Evolutionary conservation across 176 grass and related monocot species (phyloP).

Genomic region (Oryza coarctata): DNA sequence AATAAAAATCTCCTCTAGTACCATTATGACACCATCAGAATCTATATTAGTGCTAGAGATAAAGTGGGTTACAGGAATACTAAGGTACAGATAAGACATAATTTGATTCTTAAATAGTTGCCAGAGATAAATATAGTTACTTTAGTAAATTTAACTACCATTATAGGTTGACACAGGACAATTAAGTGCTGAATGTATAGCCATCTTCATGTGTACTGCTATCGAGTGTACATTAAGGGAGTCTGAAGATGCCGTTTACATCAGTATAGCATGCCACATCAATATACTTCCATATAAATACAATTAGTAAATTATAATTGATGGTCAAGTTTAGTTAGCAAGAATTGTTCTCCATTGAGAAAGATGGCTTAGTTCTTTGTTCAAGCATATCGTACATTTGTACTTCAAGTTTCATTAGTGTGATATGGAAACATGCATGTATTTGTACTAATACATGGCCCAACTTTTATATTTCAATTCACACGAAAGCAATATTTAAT

Average conservation of each 20-base stretch:
- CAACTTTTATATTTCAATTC: background rate
- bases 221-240: background rate
- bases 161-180: background rate
- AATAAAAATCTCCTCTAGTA: background rate
- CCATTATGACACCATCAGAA: background rate
- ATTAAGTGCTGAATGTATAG: background rate
- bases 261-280: background rate
- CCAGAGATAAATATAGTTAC: background rate
- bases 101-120: background rate
- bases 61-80: background rate
- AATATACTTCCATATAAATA: background rate
- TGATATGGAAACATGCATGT: background rate
- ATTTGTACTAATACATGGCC: background rate
- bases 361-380: background rate
- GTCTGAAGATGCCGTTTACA: background rate
- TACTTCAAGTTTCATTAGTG: background rate
- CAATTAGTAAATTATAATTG: conserved; percentile 12
- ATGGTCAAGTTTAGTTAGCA: background rate
- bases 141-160: background rate
- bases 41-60: background rate
- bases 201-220: background rate
- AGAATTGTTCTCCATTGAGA: background rate
- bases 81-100: background rate
- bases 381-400: background rate
- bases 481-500: background rate